Evolutionary conservation across 768 basidiomycete species (phyloP), one percentile per base, ranked within the genome.

Genomic region (Dacryopinax spathularia): DNA sequence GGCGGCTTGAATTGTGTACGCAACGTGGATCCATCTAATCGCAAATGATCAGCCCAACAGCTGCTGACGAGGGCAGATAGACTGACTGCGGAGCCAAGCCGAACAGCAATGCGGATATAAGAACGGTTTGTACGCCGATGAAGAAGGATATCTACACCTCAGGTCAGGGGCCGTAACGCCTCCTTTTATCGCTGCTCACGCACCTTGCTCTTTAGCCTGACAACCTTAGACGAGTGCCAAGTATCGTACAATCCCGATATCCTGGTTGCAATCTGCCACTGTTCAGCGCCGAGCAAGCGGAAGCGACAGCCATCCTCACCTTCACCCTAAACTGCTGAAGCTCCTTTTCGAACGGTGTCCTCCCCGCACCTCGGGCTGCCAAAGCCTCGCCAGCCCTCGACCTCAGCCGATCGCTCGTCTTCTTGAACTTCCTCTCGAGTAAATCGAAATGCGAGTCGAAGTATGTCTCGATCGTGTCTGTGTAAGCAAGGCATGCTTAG

Each of bases 381-480:
- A 83, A 70, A 2, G 86, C 84, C 68, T 87, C 85, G 68, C 90
- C 90, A 0, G 93, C 92, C 68, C 83, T 84, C 72, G 82, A 76
- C 77, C 89, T 92, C 62, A 96, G 79, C 56, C 83, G 79, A 65
- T 92, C 89, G 68, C 89, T 84, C 70, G 92, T 91, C 63, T 88
- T 93, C 73, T 89, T 87, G 31, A 95, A 80, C 64, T 84, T 84
- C 39, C 93, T 84, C 72, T 95, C 75, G 64, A 75, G 66, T 0
- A 78, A 69, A 66, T 78, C 76, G 15, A 77, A 64, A 7, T 89
- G 86, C 1, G 92, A 91, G 76, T 97, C 92, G 72, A 93, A 95
- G 71, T 88, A 96, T 0, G 93, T 96, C 75, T 96, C 93, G 73
- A 93, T 78, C 9, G 93, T 95, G 74, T 96, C 93, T 94, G 69